A percentile compares a stretch with the other conserved stretches of the same genome.
These are phyloP conservation scores for Termitomyces sp. DNA, from an alignment of 768 basidiomycete species.

Conservation along the genomic window DNA sequence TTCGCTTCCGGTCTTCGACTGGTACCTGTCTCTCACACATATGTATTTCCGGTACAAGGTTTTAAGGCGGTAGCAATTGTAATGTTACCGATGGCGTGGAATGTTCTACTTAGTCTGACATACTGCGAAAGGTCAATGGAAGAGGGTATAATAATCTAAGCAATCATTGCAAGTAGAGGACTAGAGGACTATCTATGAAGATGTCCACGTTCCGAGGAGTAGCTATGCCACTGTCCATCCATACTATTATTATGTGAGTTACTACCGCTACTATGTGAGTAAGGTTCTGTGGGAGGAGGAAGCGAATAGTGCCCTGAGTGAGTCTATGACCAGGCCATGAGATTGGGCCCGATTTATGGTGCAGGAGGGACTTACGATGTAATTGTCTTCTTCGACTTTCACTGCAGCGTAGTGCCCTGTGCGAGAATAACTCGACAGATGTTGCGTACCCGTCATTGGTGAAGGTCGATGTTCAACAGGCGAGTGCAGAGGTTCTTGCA, in stretches of 20 bases:
- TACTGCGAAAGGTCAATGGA: background rate
- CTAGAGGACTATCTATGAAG: conserved; percentile 44
- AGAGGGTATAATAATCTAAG: conserved; percentile 16
- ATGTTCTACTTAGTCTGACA: background rate
- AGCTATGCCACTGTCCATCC: conserved; percentile 53
- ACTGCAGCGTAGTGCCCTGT: conserved; percentile 44
- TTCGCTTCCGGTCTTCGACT: conserved; percentile 9
- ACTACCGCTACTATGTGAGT: conserved; percentile 33
- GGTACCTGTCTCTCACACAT: background rate
- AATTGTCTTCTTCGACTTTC: conserved; percentile 66
- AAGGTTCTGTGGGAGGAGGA: conserved; percentile 26
- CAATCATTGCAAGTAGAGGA: background rate
- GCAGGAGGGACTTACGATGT: conserved; percentile 34
- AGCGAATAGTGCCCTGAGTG: conserved; percentile 38
- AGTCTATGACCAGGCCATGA: conserved; percentile 19
- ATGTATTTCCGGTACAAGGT: background rate
- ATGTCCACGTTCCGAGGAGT: conserved; percentile 60
- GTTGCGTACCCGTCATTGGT: conserved; percentile 31
- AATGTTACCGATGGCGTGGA: background rate
- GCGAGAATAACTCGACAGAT: conserved; percentile 34
- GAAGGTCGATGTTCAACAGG: conserved; percentile 45
- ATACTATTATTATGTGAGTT: conserved; percentile 32
- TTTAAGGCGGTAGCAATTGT: background rate
- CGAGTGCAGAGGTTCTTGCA: conserved; percentile 52
- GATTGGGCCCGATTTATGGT: background rate